phyloP scores from a whole-genome alignment of 1,284 basidiomycete genomes.

The Xerocomus cyaneibrunnescens region DNA sequence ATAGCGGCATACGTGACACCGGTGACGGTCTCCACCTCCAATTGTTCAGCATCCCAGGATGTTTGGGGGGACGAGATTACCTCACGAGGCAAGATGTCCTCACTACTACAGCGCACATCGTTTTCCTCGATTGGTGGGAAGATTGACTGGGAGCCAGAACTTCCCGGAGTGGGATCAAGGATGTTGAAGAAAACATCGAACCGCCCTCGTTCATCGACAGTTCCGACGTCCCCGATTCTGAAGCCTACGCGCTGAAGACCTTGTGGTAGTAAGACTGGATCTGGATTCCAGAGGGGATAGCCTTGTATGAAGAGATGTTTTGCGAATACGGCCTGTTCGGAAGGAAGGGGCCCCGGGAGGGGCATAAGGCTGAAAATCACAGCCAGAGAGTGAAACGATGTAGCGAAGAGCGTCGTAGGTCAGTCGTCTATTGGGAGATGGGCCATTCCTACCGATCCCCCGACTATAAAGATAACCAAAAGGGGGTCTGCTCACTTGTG shows the following conservation, averaged over 20 bases:
- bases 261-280: conserved; percentile 1
- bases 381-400: no score
- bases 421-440: no score
- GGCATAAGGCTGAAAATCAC: no score
- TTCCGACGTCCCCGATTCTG: conserved; percentile 3
- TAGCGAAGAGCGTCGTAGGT: no score
- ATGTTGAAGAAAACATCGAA: conserved; percentile 10
- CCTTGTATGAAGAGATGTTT: conserved; percentile 2
- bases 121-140: background rate
- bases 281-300: conserved; percentile 6
- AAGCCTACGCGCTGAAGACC: background rate
- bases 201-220: background rate
- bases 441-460: no score
- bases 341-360: background rate
- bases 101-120: background rate
- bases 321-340: background rate
- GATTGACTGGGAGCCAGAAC: no score
- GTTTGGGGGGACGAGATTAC: conserved; percentile 6
- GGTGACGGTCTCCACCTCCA: background rate
- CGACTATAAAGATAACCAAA: no score
- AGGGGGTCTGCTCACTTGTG: no score
- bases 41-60: background rate
- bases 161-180: background rate
- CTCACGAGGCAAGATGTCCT: background rate
- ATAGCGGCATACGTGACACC: background rate